Evolutionary conservation across 176 grass and related monocot species (phyloP), one percentile per base, ranked within the genome.

Genomic region (Hordeum vulgare): DNA sequence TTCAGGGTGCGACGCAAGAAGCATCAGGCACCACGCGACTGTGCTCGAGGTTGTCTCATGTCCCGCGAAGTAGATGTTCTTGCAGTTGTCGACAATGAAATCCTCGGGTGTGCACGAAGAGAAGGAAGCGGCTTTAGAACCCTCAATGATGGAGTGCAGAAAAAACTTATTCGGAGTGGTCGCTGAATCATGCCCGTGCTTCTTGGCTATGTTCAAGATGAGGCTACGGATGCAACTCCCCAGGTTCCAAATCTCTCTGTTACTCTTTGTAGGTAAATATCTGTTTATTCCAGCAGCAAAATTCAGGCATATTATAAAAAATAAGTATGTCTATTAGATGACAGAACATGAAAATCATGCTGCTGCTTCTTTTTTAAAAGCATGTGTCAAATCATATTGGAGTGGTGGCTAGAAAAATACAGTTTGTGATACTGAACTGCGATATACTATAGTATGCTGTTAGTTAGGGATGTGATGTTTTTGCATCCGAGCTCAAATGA

Each of bases 1-100:
- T 21, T 94, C 66, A 11, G 90, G 90, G 74, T 97, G 77, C 8
- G 90, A 63, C 6, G 90, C 86, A 41, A 97, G 92, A 70, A 97
- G 88, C 82, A 97, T 78, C 73, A 97, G 80, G 40, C 92, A 97
- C 95, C 92, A 94, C 2, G 90, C 67, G 18, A 86, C 79, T 0
- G 88, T 82, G 51, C 84, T 89, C 7, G 92, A 81, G 0, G 78
- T 89, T 4, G 95, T 97, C 62, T 94, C 95, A 61, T 89, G 91
- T n/a, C 88, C 90, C 9, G 84, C 88, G 2, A 97, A 94, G 88
- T 91, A 97, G 23, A 97, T 91, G 63, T 89, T 94, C 81, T 94
- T 94, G 86, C 95, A 97, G 66, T 97, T 97, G 79, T 94, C 92
- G 5, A 94, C 81, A 1, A 94, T 93, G 53, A 97, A 91, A 41